Evolutionary conservation across 2,329 filamentous ascomycete genomes (phyloP).

Genomic region (Hypoxylon sp.): DNA sequence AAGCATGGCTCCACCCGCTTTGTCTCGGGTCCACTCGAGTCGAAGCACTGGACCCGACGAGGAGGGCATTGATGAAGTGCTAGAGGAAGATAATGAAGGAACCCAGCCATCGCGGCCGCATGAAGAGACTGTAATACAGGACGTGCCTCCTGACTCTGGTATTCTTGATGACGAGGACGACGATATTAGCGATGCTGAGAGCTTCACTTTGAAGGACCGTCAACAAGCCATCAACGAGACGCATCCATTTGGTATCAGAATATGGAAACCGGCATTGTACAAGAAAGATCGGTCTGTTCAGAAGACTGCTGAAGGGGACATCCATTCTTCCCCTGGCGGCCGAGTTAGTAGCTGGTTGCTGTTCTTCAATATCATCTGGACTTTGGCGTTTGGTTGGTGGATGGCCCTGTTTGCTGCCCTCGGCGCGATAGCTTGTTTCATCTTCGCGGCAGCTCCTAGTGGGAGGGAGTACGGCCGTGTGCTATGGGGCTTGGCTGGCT

Average conservation of each 20-base stretch:
- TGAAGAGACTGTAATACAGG: slow-evolving; percentile 54
- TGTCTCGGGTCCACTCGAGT: slow-evolving; percentile 62
- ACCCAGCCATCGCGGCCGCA: slow-evolving; percentile 54
- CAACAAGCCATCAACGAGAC: slow-evolving; percentile 99
- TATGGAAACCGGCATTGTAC: slow-evolving; percentile 98
- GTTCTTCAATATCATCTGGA: slow-evolving; percentile 92
- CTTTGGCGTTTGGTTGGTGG: slow-evolving; percentile 96
- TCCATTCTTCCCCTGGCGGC: slow-evolving; percentile 93
- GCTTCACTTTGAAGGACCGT: slow-evolving; percentile 96
- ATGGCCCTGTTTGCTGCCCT: slow-evolving; percentile 81
- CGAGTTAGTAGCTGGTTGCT: slow-evolving; percentile 87
- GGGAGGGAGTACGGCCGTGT: slow-evolving; percentile 88
- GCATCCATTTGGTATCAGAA: slow-evolving; percentile 97
- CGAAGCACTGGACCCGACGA: slow-evolving; percentile 54
- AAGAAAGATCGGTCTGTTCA: slow-evolving; percentile 98
- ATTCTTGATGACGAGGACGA: slow-evolving; percentile 72
- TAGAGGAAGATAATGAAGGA: slow-evolving; percentile 53
- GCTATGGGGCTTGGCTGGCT: slow-evolving; percentile 85
- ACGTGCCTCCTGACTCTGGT: slow-evolving; percentile 39
- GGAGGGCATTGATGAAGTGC: slow-evolving; percentile 51
- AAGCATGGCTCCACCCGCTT: slow-evolving; percentile 53
- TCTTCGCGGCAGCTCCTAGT: slow-evolving; percentile 84
- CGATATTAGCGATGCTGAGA: slow-evolving; percentile 91
- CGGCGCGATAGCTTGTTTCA: slow-evolving; percentile 82
- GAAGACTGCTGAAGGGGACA: slow-evolving; percentile 95